Percentiles rank a stretch among this genome's conserved stretches.
Conservation (phyloP, 768 basidiomycete genomes). For the Rhizopogon vinicolor region DNA sequence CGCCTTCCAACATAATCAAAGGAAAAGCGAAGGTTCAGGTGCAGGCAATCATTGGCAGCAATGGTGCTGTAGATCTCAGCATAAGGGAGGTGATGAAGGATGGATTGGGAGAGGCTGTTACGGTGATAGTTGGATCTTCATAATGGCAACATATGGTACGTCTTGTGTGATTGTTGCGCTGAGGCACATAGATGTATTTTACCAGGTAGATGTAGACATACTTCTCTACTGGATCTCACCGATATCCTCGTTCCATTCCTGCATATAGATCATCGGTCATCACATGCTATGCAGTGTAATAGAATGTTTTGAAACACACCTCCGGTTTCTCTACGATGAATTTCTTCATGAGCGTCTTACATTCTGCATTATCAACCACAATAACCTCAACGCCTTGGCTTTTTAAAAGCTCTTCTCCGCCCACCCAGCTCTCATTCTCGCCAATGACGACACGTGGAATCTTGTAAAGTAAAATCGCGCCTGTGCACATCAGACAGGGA, state of each 20-base stretch:
- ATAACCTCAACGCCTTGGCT: slow-evolving; percentile 50
- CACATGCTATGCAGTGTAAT: slow-evolving; percentile 6
- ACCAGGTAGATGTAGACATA: neutral
- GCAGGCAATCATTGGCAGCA: slow-evolving; percentile 28
- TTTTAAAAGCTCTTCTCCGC: slow-evolving; percentile 50
- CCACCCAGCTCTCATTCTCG: slow-evolving; percentile 52
- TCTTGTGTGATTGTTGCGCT: neutral
- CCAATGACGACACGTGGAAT: slow-evolving; percentile 66
- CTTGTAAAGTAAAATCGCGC: slow-evolving; percentile 57
- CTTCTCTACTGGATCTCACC: slow-evolving; percentile 31
- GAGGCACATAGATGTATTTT: neutral
- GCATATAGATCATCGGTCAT: slow-evolving; percentile 10
- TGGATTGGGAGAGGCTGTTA: slow-evolving; percentile 28
- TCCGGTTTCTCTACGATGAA: slow-evolving; percentile 57
- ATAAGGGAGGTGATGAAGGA: slow-evolving; percentile 33
- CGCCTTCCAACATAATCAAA: slow-evolving; percentile 33
- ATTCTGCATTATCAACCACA: slow-evolving; percentile 42
- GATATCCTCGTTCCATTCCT: slow-evolving; percentile 63
- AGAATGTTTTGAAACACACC: slow-evolving; percentile 24
- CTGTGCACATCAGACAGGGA: slow-evolving; percentile 66
- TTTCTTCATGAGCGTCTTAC: slow-evolving; percentile 48
- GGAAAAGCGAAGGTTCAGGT: slow-evolving; percentile 51
- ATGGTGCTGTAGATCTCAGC: slow-evolving; percentile 33
- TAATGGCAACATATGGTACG: slow-evolving; percentile 9
- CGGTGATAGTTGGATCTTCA: slow-evolving; percentile 19